Conservation (phyloP, 371 early-diverging fungal genomes). For the Zancudomyces culisetae region DNA sequence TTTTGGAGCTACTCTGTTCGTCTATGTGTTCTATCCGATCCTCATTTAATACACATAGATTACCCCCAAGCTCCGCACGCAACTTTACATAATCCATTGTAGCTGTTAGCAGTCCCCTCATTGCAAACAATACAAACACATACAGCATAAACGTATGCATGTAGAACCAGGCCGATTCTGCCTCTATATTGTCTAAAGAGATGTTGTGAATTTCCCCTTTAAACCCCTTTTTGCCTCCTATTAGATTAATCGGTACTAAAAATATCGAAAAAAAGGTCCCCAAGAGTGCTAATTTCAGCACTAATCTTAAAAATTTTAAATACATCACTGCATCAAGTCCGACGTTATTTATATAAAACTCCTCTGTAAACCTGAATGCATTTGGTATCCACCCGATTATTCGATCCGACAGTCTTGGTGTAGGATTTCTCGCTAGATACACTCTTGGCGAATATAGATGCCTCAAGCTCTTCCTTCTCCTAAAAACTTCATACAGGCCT, state of each 20-base stretch:
- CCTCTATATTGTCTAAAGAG: not conserved
- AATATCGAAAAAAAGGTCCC: not conserved
- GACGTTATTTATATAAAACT: slow-evolving; percentile 4
- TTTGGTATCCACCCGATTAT: not conserved
- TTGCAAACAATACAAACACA: not conserved
- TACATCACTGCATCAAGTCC: slow-evolving; percentile 7
- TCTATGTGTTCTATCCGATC: not conserved
- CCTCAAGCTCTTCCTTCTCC: not conserved
- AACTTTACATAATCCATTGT: slow-evolving; percentile 4
- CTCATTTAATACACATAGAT: not conserved
- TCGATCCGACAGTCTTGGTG: not conserved
- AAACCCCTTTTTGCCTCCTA: not conserved
- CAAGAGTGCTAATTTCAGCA: not conserved
- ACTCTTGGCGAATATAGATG: slow-evolving; percentile 3
- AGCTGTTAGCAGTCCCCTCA: not conserved
- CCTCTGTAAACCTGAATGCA: not conserved
- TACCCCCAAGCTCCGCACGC: not conserved
- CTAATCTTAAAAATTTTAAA: slow-evolving; percentile 4
- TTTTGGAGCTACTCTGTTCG: not conserved
- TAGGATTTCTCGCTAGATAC: not conserved
- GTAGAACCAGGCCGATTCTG: not conserved
- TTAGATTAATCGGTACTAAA: slow-evolving; percentile 1
- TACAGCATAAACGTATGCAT: slow-evolving; percentile 1
- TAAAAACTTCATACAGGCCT: slow-evolving; percentile 2
- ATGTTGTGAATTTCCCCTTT: not conserved